Evolutionary conservation across 2,329 filamentous ascomycete species (phyloP), one percentile per base, ranked within the genome.

Genomic region (Tolypocladium nubicola): DNA sequence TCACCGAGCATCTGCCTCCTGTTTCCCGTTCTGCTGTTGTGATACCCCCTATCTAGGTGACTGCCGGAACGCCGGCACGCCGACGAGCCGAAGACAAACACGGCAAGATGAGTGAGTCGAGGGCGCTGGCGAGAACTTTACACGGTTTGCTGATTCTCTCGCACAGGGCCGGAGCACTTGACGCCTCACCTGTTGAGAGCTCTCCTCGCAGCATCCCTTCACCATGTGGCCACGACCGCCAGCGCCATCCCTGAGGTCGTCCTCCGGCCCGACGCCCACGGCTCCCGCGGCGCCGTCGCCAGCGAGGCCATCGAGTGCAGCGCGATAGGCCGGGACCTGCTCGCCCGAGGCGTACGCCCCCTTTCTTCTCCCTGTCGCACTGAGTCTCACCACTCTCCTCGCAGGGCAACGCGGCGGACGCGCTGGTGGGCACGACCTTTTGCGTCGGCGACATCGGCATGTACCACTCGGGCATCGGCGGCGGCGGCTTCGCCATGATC

Each of bases 401-500:
- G 2, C 39, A 83, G 77, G 88, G 89, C 8, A 90, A 89, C 71
- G 88, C 89, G 14, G 88, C 86, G 1, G 89, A 93, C 72, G 86
- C 88, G 52, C 72, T 90, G 60, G 84, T 92, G 23, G 87, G 84
- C 37, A 88, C 88, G 0, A 84, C 84, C 9, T 80, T 92, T 54
- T 93, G 89, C 61, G 81, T 91, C 41, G 89, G 89, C 7, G 86
- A 89, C 8, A 79, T 88, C 50, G 86, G 81, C 57, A 89, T 89
- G 84, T 89, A 90, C 64, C 88, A 92, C 69, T 83, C 82, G 45
- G 92, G 93, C 19, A 87, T 97, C 59, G 92, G 89, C 23, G 93
- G 93, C 8, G 93, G 93, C 45, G 93, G 93, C 2, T 97, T 97
- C 73, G 88, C 91, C 80, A 78, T 96, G 6, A 82, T 96, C 6